These are phyloP conservation scores for Flaveria robusta DNA, from an alignment of 129 eudicot species.

Conservation along the genomic window DNA sequence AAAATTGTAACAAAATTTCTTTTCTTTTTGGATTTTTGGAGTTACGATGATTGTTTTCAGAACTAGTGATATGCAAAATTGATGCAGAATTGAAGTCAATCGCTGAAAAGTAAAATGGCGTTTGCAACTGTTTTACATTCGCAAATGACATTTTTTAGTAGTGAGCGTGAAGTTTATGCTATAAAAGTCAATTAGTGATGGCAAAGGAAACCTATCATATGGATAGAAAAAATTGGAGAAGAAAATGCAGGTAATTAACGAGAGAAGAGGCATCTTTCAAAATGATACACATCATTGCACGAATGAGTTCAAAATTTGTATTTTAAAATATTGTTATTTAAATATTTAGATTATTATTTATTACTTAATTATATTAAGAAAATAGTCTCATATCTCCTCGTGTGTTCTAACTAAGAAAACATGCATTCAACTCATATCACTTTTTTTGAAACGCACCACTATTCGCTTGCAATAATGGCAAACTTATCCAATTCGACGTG, in stretches of 20 bases:
- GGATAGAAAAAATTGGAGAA: background rate
- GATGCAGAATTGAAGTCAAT: conserved; percentile 9
- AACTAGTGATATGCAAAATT: background rate
- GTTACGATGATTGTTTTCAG: background rate
- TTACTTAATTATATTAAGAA: too few relatives aligned
- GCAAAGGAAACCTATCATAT: background rate
- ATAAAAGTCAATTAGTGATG: background rate
- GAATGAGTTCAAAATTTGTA: too few relatives aligned
- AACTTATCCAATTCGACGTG: too few relatives aligned
- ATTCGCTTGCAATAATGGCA: too few relatives aligned
- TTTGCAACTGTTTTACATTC: too few relatives aligned
- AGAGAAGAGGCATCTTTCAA: background rate
- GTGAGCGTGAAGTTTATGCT: conserved; percentile 9
- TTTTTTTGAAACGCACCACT: too few relatives aligned
- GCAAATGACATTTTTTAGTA: too few relatives aligned
- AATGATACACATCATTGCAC: background rate
- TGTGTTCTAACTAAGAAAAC: too few relatives aligned
- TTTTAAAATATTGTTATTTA: background rate
- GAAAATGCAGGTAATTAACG: background rate
- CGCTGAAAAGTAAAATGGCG: background rate
- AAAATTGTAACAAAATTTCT: background rate
- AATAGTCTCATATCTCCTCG: too few relatives aligned
- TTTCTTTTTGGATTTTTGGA: background rate
- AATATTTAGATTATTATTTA: background rate
- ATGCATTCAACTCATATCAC: too few relatives aligned